Evolutionary conservation across 192 early-diverging fungal genomes (phyloP), one percentile per base, ranked within the genome.

Genomic region (Umbelopsis sp.): DNA sequence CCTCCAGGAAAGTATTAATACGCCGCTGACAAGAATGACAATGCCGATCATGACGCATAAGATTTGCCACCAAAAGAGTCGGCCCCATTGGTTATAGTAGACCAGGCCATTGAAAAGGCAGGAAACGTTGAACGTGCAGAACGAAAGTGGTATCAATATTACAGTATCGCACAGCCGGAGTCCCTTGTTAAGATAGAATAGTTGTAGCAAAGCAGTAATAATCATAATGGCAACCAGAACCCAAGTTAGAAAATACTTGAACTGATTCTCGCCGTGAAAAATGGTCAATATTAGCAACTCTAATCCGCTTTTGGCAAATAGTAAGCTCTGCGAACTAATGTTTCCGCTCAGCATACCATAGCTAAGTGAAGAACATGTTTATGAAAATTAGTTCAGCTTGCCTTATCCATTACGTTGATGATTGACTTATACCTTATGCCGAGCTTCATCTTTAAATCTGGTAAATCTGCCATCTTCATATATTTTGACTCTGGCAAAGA

Each of bases 251-350:
- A 90, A 86, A 67, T 86, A 83, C 27, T 86, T 84, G 50, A 93
- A 85, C 67, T 92, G 91, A 72, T 91, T 91, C 65, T 84, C 50
- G 18, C 88, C 80, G 16, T 77, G 55, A 20, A 82, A 46, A 16
- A 89, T 68, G 0, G 86, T 89, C 30, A 92, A 72, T 4, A 89
- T 73, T n/a, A 93, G 67, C 66, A 93, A 78, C 23, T 91, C 91
- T 18, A 92, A 84, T 3, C 91, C 91, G 51, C 88, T 91, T 68
- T 93, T 93, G 50, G 91, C 91, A 75, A 91, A 90, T 64, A 93
- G 70, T 65, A 93, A 72, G 5, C 86, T 87, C 68, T 93, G 91
- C 64, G 89, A 88, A 65, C 89, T 89, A 22, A 93, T 82, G 58
- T 89, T 89, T 18, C 90, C 91, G 27, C 87, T 82, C 1, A 93